Conservation (phyloP, 495 filamentous ascomycete species). For the Sordaria brevicollis region DNA sequence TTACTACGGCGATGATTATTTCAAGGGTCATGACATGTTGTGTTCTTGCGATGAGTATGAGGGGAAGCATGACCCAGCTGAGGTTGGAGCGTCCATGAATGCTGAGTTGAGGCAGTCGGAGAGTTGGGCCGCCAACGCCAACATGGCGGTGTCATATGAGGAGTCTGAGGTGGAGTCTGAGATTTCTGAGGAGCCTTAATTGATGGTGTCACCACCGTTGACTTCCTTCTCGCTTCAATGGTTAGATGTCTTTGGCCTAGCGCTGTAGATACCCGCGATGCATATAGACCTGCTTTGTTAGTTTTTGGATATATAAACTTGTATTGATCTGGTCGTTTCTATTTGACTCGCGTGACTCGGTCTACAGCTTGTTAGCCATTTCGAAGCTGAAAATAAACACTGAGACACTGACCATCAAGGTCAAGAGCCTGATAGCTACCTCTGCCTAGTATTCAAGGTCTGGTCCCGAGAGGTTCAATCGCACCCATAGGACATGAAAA, state of each 20-base stretch:
- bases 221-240: no score
- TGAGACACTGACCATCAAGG: no score
- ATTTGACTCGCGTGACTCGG: background rate
- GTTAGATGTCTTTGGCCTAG: background rate
- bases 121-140: no score
- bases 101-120: no score
- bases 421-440: no score
- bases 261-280: background rate
- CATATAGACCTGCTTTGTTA: background rate
- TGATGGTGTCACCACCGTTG: no score
- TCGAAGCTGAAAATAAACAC: no score
- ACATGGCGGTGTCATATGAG: no score
- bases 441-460: no score
- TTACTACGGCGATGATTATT: slow-evolving; percentile 12
- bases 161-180: no score
- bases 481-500: background rate
- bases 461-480: no score
- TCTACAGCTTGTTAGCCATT: background rate
- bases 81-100: background rate
- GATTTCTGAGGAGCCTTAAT: no score
- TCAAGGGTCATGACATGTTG: background rate
- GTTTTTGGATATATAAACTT: background rate
- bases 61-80: background rate
- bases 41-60: background rate
- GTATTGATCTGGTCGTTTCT: background rate